Base-by-base conservation (phyloP, 192 early-diverging fungal genomes). In the Haplosporangium gracile region DNA sequence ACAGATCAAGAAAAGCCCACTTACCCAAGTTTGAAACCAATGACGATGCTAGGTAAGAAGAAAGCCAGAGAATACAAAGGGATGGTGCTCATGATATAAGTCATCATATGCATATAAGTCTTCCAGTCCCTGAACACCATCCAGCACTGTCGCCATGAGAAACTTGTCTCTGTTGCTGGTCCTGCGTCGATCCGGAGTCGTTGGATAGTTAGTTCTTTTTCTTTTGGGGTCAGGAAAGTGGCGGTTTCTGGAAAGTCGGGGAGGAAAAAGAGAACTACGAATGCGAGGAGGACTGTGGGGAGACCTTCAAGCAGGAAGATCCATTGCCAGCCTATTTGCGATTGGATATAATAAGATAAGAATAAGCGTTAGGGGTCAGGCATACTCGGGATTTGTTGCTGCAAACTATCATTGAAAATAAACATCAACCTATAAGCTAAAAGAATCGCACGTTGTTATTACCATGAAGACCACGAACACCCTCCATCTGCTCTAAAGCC, bases 41-140 rank as follows among this genome's bases (percentile, higher is more conserved):
- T 81, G 70, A 96, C 88, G 45, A 96, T 94, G 29, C 91, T 93
- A 1, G 95, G 95, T 60, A 96, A 73, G 82, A 95, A 95, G 32
- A 94, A 91, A 55, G 91, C 88, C 65, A 94, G 88, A 45, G 92
- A 91, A 45, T 93, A 94, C 8, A 92, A 72, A 5, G 94, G 92
- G 29, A 90, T 94, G 74, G 89, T 87, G 70, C 91, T 89, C 2
- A 91, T 89, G 63, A 95, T 94, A 75, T 92, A 93, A 22, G 92
- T 90, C 29, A 93, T 32, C 34, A 91, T 88, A 32, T 90, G 88
- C 38, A 92, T 81, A 22, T 92, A 74, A 8, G 79, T 74, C 78
- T 89, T 85, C 83, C 87, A 93, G 65, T 93, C 92, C n/a, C 36
- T 82, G 43, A 93, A 90, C 4, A 80, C 91, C 29, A 79, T 81